Conservation (phyloP, 139 green algal genomes). For the Desmodesmus armatus region DNA sequence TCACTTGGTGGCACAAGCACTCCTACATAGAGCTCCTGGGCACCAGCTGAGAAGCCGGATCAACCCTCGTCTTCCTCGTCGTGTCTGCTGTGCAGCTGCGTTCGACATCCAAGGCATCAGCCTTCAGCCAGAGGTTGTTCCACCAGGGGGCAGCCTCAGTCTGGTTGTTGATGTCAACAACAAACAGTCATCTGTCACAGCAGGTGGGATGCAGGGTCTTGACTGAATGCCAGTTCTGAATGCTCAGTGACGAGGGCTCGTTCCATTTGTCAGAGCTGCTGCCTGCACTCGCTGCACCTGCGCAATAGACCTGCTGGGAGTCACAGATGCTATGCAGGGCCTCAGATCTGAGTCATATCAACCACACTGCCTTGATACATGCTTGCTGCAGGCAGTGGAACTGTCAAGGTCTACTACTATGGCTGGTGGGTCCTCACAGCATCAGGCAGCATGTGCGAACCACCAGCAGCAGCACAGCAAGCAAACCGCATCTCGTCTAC, state of each 20-base stretch:
- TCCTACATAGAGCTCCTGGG: neutral
- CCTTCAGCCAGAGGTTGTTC: neutral
- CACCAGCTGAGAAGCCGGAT: neutral
- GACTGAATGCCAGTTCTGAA: too few species aligned
- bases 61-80: neutral
- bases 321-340: too few species aligned
- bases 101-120: neutral
- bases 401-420: constrained; percentile 18
- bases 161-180: constrained; percentile 2
- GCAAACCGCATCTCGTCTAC: neutral
- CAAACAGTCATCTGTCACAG: neutral
- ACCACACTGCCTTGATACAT: neutral
- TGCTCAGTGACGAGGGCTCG: too few species aligned
- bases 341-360: too few species aligned
- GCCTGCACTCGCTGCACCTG: too few species aligned
- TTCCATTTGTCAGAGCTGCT: too few species aligned
- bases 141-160: neutral
- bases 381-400: neutral
- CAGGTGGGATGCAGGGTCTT: too few species aligned
- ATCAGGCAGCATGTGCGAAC: constrained; percentile 10
- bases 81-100: neutral
- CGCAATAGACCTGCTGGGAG: too few species aligned
- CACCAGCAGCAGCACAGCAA: neutral
- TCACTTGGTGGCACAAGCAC: too few species aligned
- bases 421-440: constrained; percentile 29